A percentile compares a stretch with the other conserved stretches of the same genome.
Conservation (phyloP, 345 rosid species). For the Pistacia vera region DNA sequence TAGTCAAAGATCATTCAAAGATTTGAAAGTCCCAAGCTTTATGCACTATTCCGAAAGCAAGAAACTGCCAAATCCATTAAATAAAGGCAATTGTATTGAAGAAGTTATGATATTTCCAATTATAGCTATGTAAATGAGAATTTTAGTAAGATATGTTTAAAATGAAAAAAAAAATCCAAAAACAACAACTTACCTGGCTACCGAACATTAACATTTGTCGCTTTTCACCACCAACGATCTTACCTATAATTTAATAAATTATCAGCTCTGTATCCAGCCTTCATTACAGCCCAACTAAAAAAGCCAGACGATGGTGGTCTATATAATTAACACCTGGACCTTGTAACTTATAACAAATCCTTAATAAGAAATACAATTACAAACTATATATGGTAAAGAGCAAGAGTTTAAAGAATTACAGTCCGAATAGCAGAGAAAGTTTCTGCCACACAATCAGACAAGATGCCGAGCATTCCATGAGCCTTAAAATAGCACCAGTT, state of each 20-base stretch:
- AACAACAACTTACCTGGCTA: slow-evolving; percentile 56
- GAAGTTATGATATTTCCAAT: slow-evolving; percentile 4
- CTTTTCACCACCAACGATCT: slow-evolving; percentile 97
- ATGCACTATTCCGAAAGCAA: slow-evolving; percentile 76
- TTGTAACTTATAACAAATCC: not conserved
- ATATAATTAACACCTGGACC: not conserved
- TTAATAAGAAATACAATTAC: not conserved
- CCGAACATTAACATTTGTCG: slow-evolving; percentile 87
- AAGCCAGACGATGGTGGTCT: slow-evolving; percentile 1
- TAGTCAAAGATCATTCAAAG: slow-evolving; percentile 84
- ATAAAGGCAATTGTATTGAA: slow-evolving; percentile 21
- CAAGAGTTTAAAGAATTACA: slow-evolving; percentile 47
- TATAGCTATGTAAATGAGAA: not conserved
- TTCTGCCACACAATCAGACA: slow-evolving; percentile 91
- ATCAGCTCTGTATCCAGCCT: slow-evolving; percentile 16
- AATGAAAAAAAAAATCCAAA: slow-evolving; percentile 5
- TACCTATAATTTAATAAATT: slow-evolving; percentile 49
- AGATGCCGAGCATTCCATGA: slow-evolving; percentile 88
- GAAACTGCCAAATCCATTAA: slow-evolving; percentile 60
- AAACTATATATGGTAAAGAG: not conserved
- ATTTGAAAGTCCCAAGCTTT: slow-evolving; percentile 93
- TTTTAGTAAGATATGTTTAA: not conserved
- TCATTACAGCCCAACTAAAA: not conserved
- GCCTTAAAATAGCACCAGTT: slow-evolving; percentile 82
- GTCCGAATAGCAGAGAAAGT: slow-evolving; percentile 97